These are phyloP conservation scores for Zelonia costaricensis DNA, from an alignment of 208 protist genomes.

Conservation along the genomic window DNA sequence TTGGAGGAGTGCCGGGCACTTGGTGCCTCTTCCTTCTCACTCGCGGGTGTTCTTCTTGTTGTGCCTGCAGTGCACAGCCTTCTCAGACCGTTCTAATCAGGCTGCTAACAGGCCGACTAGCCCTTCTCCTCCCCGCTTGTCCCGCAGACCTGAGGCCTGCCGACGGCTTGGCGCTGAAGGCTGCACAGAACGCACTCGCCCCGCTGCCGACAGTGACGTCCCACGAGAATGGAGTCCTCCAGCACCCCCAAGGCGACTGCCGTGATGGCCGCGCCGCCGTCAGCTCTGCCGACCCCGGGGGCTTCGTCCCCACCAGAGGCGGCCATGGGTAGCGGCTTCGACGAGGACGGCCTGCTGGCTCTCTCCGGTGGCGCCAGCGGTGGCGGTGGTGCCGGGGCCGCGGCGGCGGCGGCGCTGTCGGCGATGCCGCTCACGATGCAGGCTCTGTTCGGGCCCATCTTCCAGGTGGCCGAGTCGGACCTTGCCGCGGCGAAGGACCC, in stretches of 20 bases:
- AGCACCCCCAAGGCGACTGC: neutral
- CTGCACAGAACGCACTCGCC: no score
- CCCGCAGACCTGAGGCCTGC: no score
- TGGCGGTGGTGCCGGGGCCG: neutral
- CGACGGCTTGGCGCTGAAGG: no score
- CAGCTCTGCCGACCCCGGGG: neutral
- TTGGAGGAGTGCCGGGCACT: no score
- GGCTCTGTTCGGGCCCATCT: slow-evolving; percentile 67
- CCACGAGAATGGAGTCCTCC: slow-evolving; percentile 5
- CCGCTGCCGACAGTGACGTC: no score
- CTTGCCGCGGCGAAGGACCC: slow-evolving; percentile 38
- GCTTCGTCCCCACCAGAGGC: slow-evolving; percentile 8
- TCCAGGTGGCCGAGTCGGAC: slow-evolving; percentile 34
- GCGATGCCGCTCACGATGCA: slow-evolving; percentile 29
- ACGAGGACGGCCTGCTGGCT: slow-evolving; percentile 8
- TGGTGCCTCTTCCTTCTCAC: no score
- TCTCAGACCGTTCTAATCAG: no score
- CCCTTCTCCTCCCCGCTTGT: no score
- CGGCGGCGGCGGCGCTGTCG: neutral
- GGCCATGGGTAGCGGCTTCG: slow-evolving; percentile 12
- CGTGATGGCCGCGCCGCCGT: neutral
- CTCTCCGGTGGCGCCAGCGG: slow-evolving; percentile 2
- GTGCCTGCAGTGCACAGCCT: no score
- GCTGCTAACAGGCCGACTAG: no score
- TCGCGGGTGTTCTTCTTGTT: no score